Evolutionary conservation across 2,329 filamentous ascomycete genomes (phyloP).

Genomic region (Microcera coccophila): DNA sequence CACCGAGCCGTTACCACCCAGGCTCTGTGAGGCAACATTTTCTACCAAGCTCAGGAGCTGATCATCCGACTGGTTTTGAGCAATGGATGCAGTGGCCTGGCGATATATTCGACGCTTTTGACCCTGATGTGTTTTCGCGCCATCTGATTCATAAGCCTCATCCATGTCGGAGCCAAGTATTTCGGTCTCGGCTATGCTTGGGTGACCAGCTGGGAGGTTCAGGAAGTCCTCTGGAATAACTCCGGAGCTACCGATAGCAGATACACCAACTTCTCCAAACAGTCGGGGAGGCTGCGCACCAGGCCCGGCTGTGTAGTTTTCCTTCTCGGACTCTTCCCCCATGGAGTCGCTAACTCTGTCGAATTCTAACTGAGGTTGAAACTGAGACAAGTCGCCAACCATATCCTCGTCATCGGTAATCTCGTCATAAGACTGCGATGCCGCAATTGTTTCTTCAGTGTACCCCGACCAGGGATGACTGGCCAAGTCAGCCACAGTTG

Average conservation of each 20-base stretch:
- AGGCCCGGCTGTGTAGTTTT: slow-evolving; percentile 67
- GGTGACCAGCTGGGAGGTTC: slow-evolving; percentile 44
- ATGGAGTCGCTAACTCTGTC: slow-evolving; percentile 42
- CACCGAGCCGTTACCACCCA: slow-evolving; percentile 44
- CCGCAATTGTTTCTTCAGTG: slow-evolving; percentile 25
- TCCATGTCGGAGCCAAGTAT: slow-evolving; percentile 44
- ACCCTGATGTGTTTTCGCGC: slow-evolving; percentile 29
- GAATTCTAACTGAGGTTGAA: slow-evolving; percentile 38
- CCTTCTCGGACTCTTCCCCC: slow-evolving; percentile 72
- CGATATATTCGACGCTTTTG: slow-evolving; percentile 20
- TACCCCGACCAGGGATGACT: slow-evolving; percentile 68
- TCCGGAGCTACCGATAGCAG: slow-evolving; percentile 52
- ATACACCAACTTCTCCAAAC: slow-evolving; percentile 54
- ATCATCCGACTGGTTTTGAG: slow-evolving; percentile 43
- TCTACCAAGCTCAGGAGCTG: slow-evolving; percentile 51
- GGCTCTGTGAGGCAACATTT: slow-evolving; percentile 53
- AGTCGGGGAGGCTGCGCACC: slow-evolving; percentile 38
- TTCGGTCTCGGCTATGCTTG: slow-evolving; percentile 38
- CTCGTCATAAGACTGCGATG: slow-evolving; percentile 55
- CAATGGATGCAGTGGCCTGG: slow-evolving; percentile 35
- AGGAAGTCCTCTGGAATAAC: slow-evolving; percentile 46
- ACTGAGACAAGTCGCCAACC: slow-evolving; percentile 57
- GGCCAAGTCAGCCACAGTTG: slow-evolving; percentile 67
- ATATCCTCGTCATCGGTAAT: slow-evolving; percentile 57
- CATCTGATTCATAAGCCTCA: slow-evolving; percentile 43